Percentiles rank a stretch among this genome's conserved stretches.
Conservation (phyloP, 2,329 filamentous ascomycete species). For the Ophiostoma angusticollis region DNA sequence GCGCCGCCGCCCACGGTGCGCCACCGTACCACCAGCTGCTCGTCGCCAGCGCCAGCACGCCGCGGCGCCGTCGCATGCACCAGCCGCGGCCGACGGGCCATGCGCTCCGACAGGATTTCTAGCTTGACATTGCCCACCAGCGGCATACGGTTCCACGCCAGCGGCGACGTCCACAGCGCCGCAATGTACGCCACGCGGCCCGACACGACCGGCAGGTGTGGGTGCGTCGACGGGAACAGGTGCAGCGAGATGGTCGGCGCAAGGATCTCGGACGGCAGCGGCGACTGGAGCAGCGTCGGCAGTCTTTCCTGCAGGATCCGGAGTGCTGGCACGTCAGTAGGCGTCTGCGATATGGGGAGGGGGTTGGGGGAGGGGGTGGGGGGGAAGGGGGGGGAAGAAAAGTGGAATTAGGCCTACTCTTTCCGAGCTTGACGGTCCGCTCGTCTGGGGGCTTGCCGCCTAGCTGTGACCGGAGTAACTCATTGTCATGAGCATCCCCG, state of each 20-base stretch:
- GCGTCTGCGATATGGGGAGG: no score
- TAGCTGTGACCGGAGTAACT: no score
- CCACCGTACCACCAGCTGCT: conserved; percentile 89
- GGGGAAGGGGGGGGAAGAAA: not conserved
- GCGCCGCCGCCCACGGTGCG: conserved; percentile 42
- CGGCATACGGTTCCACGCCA: conserved; percentile 89
- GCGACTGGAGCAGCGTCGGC: conserved; percentile 53
- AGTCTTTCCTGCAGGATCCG: conserved; percentile 52
- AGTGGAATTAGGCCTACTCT: conserved; percentile 33
- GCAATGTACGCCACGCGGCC: conserved; percentile 85
- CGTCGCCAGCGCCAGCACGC: conserved; percentile 45
- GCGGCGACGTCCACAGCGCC: conserved; percentile 87
- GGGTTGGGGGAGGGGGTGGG: not conserved
- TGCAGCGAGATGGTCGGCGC: conserved; percentile 59
- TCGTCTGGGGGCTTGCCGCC: conserved; percentile 30
- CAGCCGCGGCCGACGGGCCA: conserved; percentile 49
- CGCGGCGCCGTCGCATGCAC: conserved; percentile 20
- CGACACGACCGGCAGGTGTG: conserved; percentile 81
- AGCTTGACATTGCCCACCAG: conserved; percentile 82
- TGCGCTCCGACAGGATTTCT: conserved; percentile 78
- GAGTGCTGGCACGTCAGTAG: conserved; percentile 33
- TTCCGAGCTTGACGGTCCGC: conserved; percentile 48
- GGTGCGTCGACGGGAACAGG: conserved; percentile 65
- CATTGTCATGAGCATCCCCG: no score
- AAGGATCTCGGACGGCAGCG: conserved; percentile 62